A percentile compares a stretch with the other conserved stretches of the same genome.
These are phyloP conservation scores for Trichoderma sp. DNA, from an alignment of 2,329 filamentous ascomycete species.

Conservation along the genomic window DNA sequence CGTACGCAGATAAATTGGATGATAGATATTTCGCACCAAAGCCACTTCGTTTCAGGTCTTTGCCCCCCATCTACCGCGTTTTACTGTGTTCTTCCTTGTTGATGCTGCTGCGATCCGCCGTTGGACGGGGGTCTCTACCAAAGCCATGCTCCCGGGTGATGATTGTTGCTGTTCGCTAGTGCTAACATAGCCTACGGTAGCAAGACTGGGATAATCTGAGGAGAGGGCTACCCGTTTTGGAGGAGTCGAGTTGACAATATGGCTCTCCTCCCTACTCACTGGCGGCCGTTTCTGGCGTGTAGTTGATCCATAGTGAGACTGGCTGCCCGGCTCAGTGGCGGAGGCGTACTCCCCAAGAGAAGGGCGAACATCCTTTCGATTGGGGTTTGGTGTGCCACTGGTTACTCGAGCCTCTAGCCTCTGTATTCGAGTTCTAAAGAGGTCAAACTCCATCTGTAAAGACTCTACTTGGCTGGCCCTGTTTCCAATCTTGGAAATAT, in stretches of 20 bases:
- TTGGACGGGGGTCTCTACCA: neutral
- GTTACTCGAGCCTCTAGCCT: slow-evolving; percentile 30
- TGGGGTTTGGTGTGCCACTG: neutral
- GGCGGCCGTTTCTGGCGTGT: slow-evolving; percentile 24
- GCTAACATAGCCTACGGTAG: slow-evolving; percentile 15
- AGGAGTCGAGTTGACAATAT: slow-evolving; percentile 20
- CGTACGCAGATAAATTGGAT: neutral
- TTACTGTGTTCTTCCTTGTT: neutral
- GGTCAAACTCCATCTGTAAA: slow-evolving; percentile 42
- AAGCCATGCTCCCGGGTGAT: slow-evolving; percentile 16
- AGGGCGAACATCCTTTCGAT: neutral
- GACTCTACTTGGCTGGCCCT: slow-evolving; percentile 39
- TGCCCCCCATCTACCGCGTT: slow-evolving; percentile 11
- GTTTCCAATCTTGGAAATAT: slow-evolving; percentile 38
- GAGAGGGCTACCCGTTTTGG: slow-evolving; percentile 29
- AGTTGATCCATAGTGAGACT: slow-evolving; percentile 18
- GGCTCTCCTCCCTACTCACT: slow-evolving; percentile 21
- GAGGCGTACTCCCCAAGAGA: neutral
- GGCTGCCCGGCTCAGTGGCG: neutral
- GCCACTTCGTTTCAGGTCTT: neutral
- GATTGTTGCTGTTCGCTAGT: slow-evolving; percentile 21
- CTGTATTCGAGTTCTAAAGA: slow-evolving; percentile 38
- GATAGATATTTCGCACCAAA: neutral
- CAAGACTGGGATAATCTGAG: slow-evolving; percentile 23
- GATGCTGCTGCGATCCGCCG: slow-evolving; percentile 10